Conservation (phyloP, 176 grass and related monocot genomes). For the Thinopyrum elongatum region DNA sequence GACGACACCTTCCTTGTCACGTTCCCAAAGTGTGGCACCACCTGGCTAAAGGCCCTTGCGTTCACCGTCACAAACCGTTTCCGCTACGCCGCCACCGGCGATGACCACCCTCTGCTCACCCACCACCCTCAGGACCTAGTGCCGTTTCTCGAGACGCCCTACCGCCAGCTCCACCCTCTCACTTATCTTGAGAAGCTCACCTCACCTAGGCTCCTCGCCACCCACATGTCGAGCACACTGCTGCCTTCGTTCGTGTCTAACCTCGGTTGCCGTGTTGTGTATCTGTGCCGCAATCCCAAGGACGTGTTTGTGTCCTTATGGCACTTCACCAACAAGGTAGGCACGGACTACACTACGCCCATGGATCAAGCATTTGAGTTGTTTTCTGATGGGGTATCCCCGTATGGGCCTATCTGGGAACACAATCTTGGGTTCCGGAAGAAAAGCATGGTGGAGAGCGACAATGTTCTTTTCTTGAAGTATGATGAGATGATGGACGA, state of each 20-base stretch:
- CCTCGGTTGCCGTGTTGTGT: background rate
- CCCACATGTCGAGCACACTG: background rate
- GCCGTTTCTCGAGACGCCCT: background rate
- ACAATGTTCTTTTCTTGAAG: background rate
- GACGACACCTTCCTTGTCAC: background rate
- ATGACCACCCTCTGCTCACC: background rate
- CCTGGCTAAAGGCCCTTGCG: background rate
- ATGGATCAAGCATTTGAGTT: background rate
- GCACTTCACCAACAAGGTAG: background rate
- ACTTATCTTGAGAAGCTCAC: background rate
- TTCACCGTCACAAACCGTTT: background rate
- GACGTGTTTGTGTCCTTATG: background rate
- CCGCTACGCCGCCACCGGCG: background rate
- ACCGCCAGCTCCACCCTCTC: background rate
- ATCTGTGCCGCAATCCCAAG: background rate
- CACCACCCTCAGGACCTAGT: background rate
- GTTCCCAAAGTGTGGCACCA: background rate
- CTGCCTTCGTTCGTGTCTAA: background rate
- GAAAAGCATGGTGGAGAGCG: background rate
- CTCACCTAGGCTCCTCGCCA: background rate
- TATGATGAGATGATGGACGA: background rate
- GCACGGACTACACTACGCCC: accelerated
- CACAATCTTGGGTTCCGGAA: background rate
- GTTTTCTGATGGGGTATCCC: background rate
- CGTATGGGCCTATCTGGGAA: background rate